These are phyloP conservation scores for Hibiscus mutabilis DNA, from an alignment of 345 rosid genomes.

Conservation along the genomic window DNA sequence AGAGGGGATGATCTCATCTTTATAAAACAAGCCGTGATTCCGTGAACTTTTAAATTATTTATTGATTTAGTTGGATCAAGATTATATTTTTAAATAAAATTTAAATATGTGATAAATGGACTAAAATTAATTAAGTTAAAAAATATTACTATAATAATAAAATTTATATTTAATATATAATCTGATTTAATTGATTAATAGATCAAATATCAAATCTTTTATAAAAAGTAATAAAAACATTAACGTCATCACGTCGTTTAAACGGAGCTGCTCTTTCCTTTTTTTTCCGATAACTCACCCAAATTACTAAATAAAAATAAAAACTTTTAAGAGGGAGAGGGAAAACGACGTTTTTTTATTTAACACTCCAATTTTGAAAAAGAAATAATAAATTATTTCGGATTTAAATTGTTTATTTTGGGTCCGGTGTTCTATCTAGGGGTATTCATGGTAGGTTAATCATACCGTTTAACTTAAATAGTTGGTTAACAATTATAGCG, in stretches of 20 bases:
- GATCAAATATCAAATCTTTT: no score
- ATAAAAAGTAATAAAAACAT: not conserved
- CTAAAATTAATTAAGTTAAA: no score
- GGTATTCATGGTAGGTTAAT: no score
- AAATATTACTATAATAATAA: no score
- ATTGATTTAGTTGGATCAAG: no score
- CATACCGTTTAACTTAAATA: no score
- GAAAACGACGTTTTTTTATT: not conserved
- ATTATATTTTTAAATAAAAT: no score
- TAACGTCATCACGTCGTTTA: slow-evolving; percentile 12
- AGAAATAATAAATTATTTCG: not conserved
- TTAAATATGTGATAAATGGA: no score
- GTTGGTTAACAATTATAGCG: no score
- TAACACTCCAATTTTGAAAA: not conserved
- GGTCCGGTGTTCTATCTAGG: not conserved
- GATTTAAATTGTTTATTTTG: not conserved
- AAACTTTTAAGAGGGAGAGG: slow-evolving; percentile 12
- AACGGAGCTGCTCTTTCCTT: not conserved
- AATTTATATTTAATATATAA: no score
- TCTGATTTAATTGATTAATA: no score
- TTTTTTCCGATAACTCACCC: slow-evolving; percentile 2
- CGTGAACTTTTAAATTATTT: no score
- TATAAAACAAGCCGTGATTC: not conserved
- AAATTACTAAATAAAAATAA: not conserved
- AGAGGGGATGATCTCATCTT: slow-evolving; percentile 4